Conservation (phyloP, 768 basidiomycete genomes). For the Solioccasus polychromus region DNA sequence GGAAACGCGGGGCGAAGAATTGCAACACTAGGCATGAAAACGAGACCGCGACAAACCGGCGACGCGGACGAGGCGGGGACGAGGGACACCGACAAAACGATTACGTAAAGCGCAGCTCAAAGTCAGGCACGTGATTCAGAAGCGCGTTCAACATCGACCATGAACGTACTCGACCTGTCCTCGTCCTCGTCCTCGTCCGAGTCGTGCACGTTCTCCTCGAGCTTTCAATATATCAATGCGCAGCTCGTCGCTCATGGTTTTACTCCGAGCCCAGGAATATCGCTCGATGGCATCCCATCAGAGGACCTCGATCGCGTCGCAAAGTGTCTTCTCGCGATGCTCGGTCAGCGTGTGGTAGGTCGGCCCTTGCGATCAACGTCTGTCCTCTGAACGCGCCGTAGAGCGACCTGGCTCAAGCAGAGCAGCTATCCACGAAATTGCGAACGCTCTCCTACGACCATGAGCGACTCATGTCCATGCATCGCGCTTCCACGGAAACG, state of each 20-base stretch:
- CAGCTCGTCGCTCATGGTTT: constrained; percentile 86
- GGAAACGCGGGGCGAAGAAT: constrained; percentile 39
- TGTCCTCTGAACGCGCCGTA: constrained; percentile 27
- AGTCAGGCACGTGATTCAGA: constrained; percentile 23
- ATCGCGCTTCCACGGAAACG: constrained; percentile 54
- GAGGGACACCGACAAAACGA: constrained; percentile 7
- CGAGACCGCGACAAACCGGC: background rate
- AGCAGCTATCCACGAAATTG: constrained; percentile 70
- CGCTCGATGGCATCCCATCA: constrained; percentile 60
- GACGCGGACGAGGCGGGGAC: constrained; percentile 9
- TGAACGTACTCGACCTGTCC: constrained; percentile 37
- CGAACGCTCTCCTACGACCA: constrained; percentile 80
- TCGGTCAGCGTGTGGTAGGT: constrained; percentile 76
- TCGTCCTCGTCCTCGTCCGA: constrained; percentile 43
- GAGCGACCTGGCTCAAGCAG: constrained; percentile 78
- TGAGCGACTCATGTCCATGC: constrained; percentile 68
- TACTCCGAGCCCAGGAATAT: constrained; percentile 57
- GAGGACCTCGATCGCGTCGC: constrained; percentile 55
- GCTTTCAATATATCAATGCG: constrained; percentile 74
- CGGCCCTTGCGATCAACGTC: constrained; percentile 1
- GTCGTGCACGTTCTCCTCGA: constrained; percentile 51
- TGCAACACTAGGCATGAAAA: constrained; percentile 42
- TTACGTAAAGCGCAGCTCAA: constrained; percentile 30
- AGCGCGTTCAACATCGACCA: constrained; percentile 28
- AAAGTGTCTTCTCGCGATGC: constrained; percentile 74